These are phyloP conservation scores for Bromus sterilis DNA, from an alignment of 176 grass and related monocot genomes.

Conservation along the genomic window DNA sequence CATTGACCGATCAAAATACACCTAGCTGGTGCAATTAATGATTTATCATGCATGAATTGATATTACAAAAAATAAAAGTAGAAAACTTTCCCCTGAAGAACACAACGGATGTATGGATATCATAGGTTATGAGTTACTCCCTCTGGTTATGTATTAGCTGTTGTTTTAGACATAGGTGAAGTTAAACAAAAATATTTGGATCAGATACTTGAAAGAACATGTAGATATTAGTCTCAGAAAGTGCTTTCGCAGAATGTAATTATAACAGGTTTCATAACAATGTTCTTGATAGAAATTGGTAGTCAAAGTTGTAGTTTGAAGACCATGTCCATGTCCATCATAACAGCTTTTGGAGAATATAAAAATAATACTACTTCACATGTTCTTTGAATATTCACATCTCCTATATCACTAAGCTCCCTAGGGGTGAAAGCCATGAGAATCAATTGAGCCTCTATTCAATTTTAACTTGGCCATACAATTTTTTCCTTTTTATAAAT, in stretches of 20 bases:
- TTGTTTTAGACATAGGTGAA: not conserved
- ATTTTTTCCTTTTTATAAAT: no score
- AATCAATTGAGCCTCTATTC: no score
- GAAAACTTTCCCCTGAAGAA: not conserved
- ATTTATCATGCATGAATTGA: constrained; percentile 3
- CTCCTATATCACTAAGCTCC: no score
- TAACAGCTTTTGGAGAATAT: not conserved
- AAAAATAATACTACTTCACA: not conserved
- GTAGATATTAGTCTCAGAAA: not conserved
- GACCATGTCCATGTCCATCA: not conserved
- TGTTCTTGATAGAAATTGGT: not conserved
- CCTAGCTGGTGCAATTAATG: not conserved
- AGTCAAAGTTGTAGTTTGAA: not conserved
- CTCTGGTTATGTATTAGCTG: not conserved
- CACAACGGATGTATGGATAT: not conserved
- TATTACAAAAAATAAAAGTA: not conserved
- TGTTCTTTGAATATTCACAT: no score
- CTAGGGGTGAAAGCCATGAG: no score
- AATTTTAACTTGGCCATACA: no score
- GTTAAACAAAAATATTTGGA: not conserved
- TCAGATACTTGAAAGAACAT: not conserved
- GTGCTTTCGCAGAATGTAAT: not conserved
- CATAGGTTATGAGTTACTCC: not conserved
- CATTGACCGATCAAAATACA: not conserved
- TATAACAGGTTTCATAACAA: not conserved